Evolutionary conservation across 1,139 yeast species (phyloP), one percentile per base, ranked within the genome.

Genomic region (Suhomyces anneliseae): DNA sequence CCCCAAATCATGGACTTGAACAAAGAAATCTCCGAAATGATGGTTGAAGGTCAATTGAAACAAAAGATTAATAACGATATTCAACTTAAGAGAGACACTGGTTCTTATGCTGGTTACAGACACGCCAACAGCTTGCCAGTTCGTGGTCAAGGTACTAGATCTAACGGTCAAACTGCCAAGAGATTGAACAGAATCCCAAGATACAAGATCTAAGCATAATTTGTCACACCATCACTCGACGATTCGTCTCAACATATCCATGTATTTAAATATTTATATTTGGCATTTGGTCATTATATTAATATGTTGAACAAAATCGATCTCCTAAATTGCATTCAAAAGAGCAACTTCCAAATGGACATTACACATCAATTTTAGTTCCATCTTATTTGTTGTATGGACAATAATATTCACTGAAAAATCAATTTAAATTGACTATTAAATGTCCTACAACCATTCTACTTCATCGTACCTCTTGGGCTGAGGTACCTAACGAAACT

Each of bases 91-190:
- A 82, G 88, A 67, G 73, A 78, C 54, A 90, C 86, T 47, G 97
- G 97, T 29, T 83, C 95, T 31, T 89, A 86, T 64, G 85, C 84
- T 50, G 99, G 99, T 71, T 70, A 84, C 60, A 83, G 99, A 71
- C 99, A 93, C 65, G 87, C 90, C 44, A 75, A 82, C 70, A 92
- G 95, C 48, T 76, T 86, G 50, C 98, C 98, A 19, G 98, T 90
- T 36, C 85, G 87, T 64, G 99, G 99, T 60, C 99, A 93, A 76
- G 80, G 86, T 53, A 93, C 99, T 15, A 84, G 90, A 73, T 89
- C 87, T 53, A 93, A 93, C 64, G 96, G 95, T 31, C 78, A 78
- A 61, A 93, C 96, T 27, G 99, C 99, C 34, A 83, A 83, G 70
- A 85, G 82, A 68, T 79, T 92, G 68, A 93, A 93, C 70, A 83